phyloP scores from a whole-genome alignment of 1,284 basidiomycete species.

The Psilocybe mexicana region DNA sequence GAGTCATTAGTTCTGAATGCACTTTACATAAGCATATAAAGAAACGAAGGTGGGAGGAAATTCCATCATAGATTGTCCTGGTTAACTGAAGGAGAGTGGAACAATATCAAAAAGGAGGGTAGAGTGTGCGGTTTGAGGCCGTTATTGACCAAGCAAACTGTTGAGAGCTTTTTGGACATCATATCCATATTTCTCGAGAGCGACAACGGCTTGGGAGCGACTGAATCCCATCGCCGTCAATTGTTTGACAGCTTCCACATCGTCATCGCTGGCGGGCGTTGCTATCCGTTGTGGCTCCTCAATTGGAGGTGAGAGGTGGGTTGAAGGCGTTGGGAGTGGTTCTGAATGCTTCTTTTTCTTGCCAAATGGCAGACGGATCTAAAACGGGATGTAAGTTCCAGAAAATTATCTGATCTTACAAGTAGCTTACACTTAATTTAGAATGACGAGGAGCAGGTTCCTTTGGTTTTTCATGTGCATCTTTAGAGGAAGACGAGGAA shows the following conservation, averaged over 20 bases:
- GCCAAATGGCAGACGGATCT: conserved; percentile 80
- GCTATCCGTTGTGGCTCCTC: conserved; percentile 45
- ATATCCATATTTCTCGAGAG: conserved; percentile 75
- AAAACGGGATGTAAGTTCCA: conserved; percentile 10
- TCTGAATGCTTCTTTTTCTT: conserved; percentile 66
- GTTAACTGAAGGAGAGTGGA: conserved; percentile 19
- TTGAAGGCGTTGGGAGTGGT: conserved; percentile 46
- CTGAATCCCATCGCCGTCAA: conserved; percentile 83
- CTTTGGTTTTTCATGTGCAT: conserved; percentile 54
- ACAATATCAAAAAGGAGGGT: conserved; percentile 3
- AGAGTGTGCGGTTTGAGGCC: neutral
- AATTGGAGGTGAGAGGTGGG: conserved; percentile 46
- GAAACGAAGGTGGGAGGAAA: conserved; percentile 9
- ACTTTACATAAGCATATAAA: conserved; percentile 6
- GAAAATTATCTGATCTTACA: conserved; percentile 6
- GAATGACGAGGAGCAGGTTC: conserved; percentile 57
- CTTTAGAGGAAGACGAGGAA: conserved; percentile 60
- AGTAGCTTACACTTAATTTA: conserved; percentile 67
- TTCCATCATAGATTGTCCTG: conserved; percentile 20
- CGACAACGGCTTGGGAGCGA: conserved; percentile 72
- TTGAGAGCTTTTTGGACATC: conserved; percentile 76
- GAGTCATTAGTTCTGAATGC: neutral
- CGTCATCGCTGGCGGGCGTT: conserved; percentile 67
- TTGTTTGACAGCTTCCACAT: conserved; percentile 76
- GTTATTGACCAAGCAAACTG: conserved; percentile 51